Evolutionary conservation across 257 asterid genomes (phyloP).

Genomic region (Jasminum sambac): DNA sequence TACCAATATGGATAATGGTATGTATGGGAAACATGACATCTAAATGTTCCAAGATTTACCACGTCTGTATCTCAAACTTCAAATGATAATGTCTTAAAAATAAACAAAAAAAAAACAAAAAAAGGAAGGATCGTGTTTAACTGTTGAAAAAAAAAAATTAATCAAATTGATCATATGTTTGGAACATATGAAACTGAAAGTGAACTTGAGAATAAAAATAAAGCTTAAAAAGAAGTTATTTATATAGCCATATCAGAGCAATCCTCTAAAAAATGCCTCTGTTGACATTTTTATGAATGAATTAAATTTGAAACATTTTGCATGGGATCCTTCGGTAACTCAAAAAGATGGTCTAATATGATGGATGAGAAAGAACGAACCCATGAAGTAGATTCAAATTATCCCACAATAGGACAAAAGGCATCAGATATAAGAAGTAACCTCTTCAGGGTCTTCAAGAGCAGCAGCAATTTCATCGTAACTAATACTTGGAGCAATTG

Average conservation of each 20-base stretch:
- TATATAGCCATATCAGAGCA: not conserved
- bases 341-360: not conserved
- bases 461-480: conserved; percentile 52
- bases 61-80: not conserved
- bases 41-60: not conserved
- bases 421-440: conserved; percentile 25
- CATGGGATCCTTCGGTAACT: not conserved
- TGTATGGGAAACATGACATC: not conserved
- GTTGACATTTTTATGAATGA: not conserved
- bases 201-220: not conserved
- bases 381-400: not conserved
- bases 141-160: not conserved
- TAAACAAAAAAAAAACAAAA: not conserved
- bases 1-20: not conserved
- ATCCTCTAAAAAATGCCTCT: not conserved
- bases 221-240: not conserved
- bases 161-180: not conserved
- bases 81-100: not conserved
- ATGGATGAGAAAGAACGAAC: not conserved
- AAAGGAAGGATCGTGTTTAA: not conserved
- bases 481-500: conserved; percentile 58
- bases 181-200: not conserved
- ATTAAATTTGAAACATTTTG: not conserved
- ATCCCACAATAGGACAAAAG: conserved; percentile 3
- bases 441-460: conserved; percentile 68